Base-by-base conservation (phyloP, 2,329 filamentous ascomycete species). In the Pseudocercospora crystallina region DNA sequence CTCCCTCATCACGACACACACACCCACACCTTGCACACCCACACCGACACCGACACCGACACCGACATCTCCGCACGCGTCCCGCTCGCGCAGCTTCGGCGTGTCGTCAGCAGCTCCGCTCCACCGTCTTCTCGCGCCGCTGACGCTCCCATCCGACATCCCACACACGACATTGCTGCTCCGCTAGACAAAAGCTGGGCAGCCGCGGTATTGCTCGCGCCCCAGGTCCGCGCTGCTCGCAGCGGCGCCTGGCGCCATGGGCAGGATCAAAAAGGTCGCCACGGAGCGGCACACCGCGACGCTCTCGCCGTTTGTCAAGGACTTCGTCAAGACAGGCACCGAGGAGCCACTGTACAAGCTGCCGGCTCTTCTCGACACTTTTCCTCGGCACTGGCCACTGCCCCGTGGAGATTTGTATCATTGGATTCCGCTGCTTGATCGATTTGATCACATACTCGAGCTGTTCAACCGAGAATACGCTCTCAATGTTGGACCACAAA, bases 381-480 rank as follows among this genome's bases (percentile, higher is more conserved):
- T 97, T 68, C 90, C 92, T 51, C 85, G 85, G 58, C 80, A 86
- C 80, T 99, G 94, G 94, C 90, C 91, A 2, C 95, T 97, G 66
- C 92, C 92, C 34, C 84, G 92, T 69, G 95, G 94, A 54, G 94
- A 99, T 69, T 77, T 97, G 29, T 97, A 97, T 69, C 92, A 99
- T 77, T 99, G 95, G 95, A 96, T 99, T 60, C 86, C 89, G 26
- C 80, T 96, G 17, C 75, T 99, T 53, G 95, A 99, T 71, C 86
- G 90, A 51, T 97, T 99, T 71, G 94, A 99, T 71, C 83, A 82
- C 65, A 84, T 97, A 58, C 76, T 99, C 35, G 89, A 95, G 62
- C 77, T 83, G 34, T 90, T 95, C 69, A 90, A 85, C 70, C 79
- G 82, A 49, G 85, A 83, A 58, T 99, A 99, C 73, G 83, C 83